Evolutionary conservation across 305 asterid species (phyloP).

Genomic region (Fraxinus sp.): DNA sequence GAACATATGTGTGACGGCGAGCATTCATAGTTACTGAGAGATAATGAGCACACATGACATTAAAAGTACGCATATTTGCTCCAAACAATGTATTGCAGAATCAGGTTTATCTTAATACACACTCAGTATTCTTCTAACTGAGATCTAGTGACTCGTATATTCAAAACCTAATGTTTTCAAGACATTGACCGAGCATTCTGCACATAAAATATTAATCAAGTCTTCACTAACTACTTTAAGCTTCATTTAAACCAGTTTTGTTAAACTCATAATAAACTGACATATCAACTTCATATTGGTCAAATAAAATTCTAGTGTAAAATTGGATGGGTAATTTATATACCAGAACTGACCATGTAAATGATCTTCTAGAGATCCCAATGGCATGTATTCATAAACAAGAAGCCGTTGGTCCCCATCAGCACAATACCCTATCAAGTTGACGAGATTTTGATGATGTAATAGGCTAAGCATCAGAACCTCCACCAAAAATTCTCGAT

Average conservation of each 20-base stretch:
- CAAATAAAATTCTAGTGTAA: not conserved
- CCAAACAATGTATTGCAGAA: not conserved
- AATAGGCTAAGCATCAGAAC: conserved; percentile 93
- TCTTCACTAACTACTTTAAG: not conserved
- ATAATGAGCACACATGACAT: not conserved
- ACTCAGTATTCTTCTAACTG: not conserved
- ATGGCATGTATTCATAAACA: conserved; percentile 87
- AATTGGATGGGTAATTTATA: conserved; percentile 7
- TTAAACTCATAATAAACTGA: not conserved
- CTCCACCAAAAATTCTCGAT: conserved; percentile 86
- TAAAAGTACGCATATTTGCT: not conserved
- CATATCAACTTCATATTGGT: conserved; percentile 1
- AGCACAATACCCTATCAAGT: conserved; percentile 90
- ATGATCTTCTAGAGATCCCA: conserved; percentile 94
- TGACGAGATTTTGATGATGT: conserved; percentile 82
- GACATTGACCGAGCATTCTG: not conserved
- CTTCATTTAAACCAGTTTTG: not conserved
- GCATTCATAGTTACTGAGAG: not conserved
- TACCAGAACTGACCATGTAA: conserved; percentile 68
- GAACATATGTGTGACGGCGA: not conserved
- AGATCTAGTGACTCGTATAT: not conserved
- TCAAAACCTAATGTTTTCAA: not conserved
- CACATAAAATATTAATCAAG: not conserved
- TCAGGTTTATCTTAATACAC: not conserved
- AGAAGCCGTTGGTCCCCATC: conserved; percentile 92